Percentiles rank a stretch among this genome's conserved stretches.
Conservation (phyloP, 2,329 filamentous ascomycete species). For the Ophiocordyceps polyrhachis-furcata region DNA sequence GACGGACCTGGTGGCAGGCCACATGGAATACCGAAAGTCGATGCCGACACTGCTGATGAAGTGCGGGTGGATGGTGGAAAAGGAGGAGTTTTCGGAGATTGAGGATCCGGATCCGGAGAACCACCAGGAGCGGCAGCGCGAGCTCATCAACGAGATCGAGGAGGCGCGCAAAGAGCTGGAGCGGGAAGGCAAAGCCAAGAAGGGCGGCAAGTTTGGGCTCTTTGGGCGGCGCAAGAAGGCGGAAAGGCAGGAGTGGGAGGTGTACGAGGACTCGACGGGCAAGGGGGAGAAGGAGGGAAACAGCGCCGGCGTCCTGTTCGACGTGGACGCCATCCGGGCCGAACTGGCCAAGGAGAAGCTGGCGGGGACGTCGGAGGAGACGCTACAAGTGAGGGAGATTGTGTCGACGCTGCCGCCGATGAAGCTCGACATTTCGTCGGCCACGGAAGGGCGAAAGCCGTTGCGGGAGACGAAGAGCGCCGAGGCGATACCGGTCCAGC, state of each 20-base stretch:
- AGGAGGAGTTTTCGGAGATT: constrained; percentile 88
- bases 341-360: constrained; percentile 52
- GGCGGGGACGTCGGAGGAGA: constrained; percentile 31
- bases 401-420: constrained; percentile 80
- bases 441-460: constrained; percentile 9
- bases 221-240: constrained; percentile 69
- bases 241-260: constrained; percentile 83
- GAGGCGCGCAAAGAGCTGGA: constrained; percentile 79
- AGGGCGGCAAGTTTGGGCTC: constrained; percentile 44
- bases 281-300: constrained; percentile 22
- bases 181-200: constrained; percentile 51
- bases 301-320: constrained; percentile 61
- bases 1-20: constrained; percentile 67
- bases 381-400: constrained; percentile 55
- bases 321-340: constrained; percentile 82
- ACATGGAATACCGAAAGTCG: constrained; percentile 89
- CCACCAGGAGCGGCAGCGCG: constrained; percentile 68
- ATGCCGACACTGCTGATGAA: constrained; percentile 79
- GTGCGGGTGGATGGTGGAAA: constrained; percentile 80
- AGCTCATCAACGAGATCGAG: constrained; percentile 92
- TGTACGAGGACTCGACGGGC: constrained; percentile 52
- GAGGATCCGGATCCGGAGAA: constrained; percentile 95
- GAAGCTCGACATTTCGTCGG: constrained; percentile 44
- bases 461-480: constrained; percentile 29
- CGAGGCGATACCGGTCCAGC: constrained; percentile 14